Evolutionary conservation across 2,329 filamentous ascomycete species (phyloP).

Genomic region (Fusarium longipes): DNA sequence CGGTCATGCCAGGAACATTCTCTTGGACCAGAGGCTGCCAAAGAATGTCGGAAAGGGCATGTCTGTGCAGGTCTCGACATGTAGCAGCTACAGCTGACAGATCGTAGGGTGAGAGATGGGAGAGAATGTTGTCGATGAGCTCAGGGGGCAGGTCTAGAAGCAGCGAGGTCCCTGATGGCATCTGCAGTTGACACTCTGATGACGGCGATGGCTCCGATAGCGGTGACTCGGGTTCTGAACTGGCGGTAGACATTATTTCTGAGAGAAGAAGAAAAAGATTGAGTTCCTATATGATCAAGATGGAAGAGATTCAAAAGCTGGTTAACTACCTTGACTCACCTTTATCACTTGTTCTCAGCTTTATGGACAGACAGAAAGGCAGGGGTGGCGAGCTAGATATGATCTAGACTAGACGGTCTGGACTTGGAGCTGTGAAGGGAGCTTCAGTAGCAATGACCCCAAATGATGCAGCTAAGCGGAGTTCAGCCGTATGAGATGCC

Average conservation of each 20-base stretch:
- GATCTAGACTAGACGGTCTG: slow-evolving; percentile 9
- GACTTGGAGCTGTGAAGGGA: slow-evolving; percentile 10
- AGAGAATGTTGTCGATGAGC: slow-evolving; percentile 77
- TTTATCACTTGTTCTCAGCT: slow-evolving; percentile 1
- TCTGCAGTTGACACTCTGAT: background rate
- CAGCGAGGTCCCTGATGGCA: slow-evolving; percentile 18
- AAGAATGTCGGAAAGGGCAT: slow-evolving; percentile 73
- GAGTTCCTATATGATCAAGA: slow-evolving; percentile 2
- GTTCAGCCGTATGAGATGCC: slow-evolving; percentile 14
- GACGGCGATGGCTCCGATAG: background rate
- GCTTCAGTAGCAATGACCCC: slow-evolving; percentile 5
- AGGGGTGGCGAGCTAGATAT: slow-evolving; percentile 15
- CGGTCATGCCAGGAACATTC: slow-evolving; percentile 68
- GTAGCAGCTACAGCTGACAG: slow-evolving; percentile 70
- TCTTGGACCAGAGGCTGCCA: slow-evolving; percentile 79
- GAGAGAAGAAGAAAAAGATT: background rate
- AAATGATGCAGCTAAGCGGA: slow-evolving; percentile 24
- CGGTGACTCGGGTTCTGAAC: background rate
- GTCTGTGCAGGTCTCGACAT: slow-evolving; percentile 69
- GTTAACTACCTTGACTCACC: background rate
- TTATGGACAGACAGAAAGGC: background rate
- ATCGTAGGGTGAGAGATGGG: slow-evolving; percentile 72
- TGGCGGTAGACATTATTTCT: slow-evolving; percentile 3
- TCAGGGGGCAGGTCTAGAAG: slow-evolving; percentile 76
- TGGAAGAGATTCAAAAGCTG: background rate